Conservation (phyloP, 768 basidiomycete species). For the Podaxis rugospora region DNA sequence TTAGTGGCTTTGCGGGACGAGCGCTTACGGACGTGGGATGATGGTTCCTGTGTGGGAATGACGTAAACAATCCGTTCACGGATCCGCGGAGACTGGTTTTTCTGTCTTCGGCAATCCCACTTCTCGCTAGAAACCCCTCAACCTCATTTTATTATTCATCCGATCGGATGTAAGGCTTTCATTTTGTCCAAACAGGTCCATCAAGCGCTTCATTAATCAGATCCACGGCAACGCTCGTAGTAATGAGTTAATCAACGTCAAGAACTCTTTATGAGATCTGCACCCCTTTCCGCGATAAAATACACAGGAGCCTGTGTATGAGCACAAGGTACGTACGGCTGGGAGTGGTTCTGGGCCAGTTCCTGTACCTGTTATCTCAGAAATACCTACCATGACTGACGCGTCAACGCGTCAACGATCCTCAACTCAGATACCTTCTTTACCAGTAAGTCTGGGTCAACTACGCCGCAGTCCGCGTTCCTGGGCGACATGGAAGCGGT, state of each 20-base stretch:
- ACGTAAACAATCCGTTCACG: no score
- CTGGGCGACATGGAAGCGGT: slow-evolving; percentile 28
- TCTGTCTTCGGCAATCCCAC: background rate
- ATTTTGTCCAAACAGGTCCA: no score
- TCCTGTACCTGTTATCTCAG: background rate
- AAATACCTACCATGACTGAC: slow-evolving; percentile 26
- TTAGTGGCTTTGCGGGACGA: no score
- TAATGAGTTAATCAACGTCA: background rate
- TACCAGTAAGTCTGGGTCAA: slow-evolving; percentile 31
- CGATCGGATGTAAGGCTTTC: no score
- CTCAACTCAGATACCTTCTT: slow-evolving; percentile 30
- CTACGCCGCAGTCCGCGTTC: slow-evolving; percentile 26
- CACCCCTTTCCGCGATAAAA: slow-evolving; percentile 11
- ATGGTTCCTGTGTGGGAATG: background rate
- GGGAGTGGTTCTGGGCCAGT: background rate
- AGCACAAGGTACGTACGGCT: background rate
- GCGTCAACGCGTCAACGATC: slow-evolving; percentile 36
- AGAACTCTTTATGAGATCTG: slow-evolving; percentile 4
- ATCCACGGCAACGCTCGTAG: no score
- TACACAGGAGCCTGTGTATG: slow-evolving; percentile 2
- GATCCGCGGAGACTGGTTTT: background rate
- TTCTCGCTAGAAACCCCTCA: no score
- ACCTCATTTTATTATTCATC: no score
- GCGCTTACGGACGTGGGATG: background rate
- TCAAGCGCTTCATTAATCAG: no score